Percentiles rank a stretch among this genome's conserved stretches.
Conservation (phyloP, 2,329 filamentous ascomycete species). For the Ploettnerulaceae sp. region DNA sequence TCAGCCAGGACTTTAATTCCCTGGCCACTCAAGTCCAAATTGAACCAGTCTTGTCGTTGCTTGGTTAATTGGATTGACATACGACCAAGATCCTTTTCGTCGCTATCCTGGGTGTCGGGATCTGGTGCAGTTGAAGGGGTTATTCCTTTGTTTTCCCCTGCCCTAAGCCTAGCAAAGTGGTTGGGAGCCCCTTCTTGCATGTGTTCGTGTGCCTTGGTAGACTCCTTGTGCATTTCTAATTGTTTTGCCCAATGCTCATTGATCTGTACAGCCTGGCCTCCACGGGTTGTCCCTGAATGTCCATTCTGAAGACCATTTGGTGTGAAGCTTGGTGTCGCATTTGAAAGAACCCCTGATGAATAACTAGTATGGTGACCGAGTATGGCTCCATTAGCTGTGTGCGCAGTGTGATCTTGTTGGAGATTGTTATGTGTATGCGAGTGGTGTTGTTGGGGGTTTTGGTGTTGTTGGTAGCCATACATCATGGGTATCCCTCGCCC, state of each 20-base stretch:
- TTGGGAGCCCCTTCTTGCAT: conserved; percentile 64
- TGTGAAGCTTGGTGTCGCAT: conserved; percentile 53
- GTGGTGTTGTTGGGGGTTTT: conserved; percentile 51
- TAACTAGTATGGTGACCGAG: conserved; percentile 58
- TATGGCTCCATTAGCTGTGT: conserved; percentile 50
- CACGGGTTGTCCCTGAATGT: conserved; percentile 44
- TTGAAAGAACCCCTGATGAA: conserved; percentile 59
- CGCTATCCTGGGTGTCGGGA: conserved; percentile 45
- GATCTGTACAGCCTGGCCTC: conserved; percentile 47
- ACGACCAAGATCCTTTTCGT: conserved; percentile 49
- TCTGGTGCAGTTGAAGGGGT: conserved; percentile 41
- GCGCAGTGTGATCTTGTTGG: conserved; percentile 53
- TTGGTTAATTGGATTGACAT: conserved; percentile 51
- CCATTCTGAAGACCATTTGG: conserved; percentile 53
- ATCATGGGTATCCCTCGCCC: conserved; percentile 60
- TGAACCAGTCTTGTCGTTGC: conserved; percentile 76
- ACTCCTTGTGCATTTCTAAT: conserved; percentile 71
- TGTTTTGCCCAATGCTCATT: conserved; percentile 85
- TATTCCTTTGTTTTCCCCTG: conserved; percentile 61
- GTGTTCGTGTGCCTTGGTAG: conserved; percentile 66
- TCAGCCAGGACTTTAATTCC: conserved; percentile 77
- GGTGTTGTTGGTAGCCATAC: conserved; percentile 65
- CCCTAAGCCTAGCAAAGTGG: conserved; percentile 68
- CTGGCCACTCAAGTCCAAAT: conserved; percentile 93
- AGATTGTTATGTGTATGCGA: conserved; percentile 58